These are phyloP conservation scores for Escallonia rubra DNA, from an alignment of 129 eudicot species.

Conservation along the genomic window DNA sequence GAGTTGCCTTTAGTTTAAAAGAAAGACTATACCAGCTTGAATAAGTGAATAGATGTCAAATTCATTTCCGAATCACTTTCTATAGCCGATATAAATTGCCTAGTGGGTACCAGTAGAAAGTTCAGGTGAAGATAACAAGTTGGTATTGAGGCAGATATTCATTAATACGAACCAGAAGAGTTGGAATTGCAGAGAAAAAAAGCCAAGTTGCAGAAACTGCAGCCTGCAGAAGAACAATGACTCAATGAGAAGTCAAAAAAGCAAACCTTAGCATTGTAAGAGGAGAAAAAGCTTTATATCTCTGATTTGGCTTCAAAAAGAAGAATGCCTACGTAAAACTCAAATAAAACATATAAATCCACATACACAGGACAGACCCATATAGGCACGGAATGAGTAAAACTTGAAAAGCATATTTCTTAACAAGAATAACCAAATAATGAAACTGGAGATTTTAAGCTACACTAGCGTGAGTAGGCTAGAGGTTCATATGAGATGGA, in stretches of 20 bases:
- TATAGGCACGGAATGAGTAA: too few species aligned
- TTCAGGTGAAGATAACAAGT: conserved; percentile 4
- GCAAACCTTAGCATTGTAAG: neutral
- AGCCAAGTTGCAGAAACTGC: conserved; percentile 83
- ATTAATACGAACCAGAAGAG: conserved; percentile 65
- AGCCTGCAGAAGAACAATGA: conserved; percentile 36
- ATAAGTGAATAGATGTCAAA: too few species aligned
- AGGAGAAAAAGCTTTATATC: neutral
- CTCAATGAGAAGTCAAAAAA: neutral
- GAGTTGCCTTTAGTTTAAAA: neutral
- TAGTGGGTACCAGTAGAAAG: neutral
- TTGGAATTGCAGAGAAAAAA: conserved; percentile 71
- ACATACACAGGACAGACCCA: too few species aligned
- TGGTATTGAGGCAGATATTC: neutral
- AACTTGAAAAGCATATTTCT: too few species aligned
- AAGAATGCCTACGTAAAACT: too few species aligned
- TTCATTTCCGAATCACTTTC: neutral
- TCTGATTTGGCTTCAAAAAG: too few species aligned
- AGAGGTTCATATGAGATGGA: too few species aligned
- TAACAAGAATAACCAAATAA: too few species aligned
- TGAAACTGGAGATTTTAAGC: too few species aligned
- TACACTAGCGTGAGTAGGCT: too few species aligned
- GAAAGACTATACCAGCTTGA: neutral
- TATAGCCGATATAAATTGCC: conserved; percentile 1
- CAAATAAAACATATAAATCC: too few species aligned